Base-by-base conservation (phyloP, 148 eudicot genomes). In the Simmondsia chinensis region DNA sequence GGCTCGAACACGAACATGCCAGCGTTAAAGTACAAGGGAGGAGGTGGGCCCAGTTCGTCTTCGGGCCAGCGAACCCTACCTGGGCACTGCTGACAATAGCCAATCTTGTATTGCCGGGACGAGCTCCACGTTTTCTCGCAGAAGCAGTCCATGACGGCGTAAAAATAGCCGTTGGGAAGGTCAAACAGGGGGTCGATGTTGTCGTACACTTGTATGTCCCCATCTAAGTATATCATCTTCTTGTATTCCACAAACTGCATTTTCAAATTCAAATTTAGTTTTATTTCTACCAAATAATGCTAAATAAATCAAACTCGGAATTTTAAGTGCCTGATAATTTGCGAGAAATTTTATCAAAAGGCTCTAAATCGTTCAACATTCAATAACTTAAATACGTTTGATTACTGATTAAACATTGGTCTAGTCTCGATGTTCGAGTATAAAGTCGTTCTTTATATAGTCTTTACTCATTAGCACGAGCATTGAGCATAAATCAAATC, bases 81-180 rank as follows among this genome's bases (percentile, higher is more conserved):
- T 6, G 72, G 57, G 57, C 69, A 58, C 32, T 54, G 73, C 18
- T 62, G 73, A 9, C 73, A 69, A 12, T 69, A 69, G 6, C 73
- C 60, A 27, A 63, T 52, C 48, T 57, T 46, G 48, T 69, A 57
- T 17, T 69, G 73, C 9, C 52, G 52, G 36, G 69, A 62, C 45
- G 62, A 69, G 30, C 60, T 52, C 73, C 73, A 69, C 1, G 69
- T 62, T 31, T 62, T 62, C 60, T 69, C 73, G 15, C 73, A 72
- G 9, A 66, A 61, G 24, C 73, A 72, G 59, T 72, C 77, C 60
- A 51, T 66, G 7, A 71, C 77, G 5, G 69, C 77, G 15, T 71
- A 67, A 3, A 71, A 61, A 14, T 53, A 38, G 45, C 72, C 72
- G 8, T 63, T 53, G 0, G 70, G 73, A 0, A 57, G 13, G 30